Evolutionary conservation across 176 grass and related monocot genomes (phyloP).

Genomic region (Aegilops tauschii): DNA sequence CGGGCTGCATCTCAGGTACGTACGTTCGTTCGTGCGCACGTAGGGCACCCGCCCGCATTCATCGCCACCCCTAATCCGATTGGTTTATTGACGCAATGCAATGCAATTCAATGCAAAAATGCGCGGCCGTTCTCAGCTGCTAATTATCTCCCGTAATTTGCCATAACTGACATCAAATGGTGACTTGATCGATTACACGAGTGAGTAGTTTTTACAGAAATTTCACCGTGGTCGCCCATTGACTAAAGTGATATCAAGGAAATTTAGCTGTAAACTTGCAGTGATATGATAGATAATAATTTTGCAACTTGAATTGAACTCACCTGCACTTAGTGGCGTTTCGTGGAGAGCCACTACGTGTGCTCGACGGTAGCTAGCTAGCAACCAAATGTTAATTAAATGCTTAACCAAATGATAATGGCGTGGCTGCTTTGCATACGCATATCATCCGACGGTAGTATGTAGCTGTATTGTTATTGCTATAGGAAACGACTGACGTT

Average conservation of each 20-base stretch:
- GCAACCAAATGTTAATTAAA: not conserved
- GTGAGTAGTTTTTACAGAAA: not conserved
- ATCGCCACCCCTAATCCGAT: not conserved
- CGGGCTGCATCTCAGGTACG: slow-evolving; percentile 79
- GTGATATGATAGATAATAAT: not conserved
- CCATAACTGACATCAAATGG: not conserved
- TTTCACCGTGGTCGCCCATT: not conserved
- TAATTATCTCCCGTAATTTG: not conserved
- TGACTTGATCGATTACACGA: not conserved
- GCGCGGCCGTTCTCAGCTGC: not conserved
- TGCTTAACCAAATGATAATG: not conserved
- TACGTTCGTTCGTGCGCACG: slow-evolving; percentile 36
- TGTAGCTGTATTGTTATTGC: not conserved
- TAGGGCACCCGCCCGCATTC: not conserved
- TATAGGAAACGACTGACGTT: not conserved
- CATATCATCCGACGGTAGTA: not conserved
- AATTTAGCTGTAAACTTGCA: not conserved
- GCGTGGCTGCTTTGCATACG: not conserved
- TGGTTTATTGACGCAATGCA: not conserved
- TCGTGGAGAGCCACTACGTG: not conserved
- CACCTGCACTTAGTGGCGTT: not conserved
- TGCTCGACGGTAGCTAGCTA: not conserved
- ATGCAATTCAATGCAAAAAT: not conserved
- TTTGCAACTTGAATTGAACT: not conserved
- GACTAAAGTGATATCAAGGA: not conserved